These are phyloP conservation scores for Melaleuca alternifolia DNA, from an alignment of 345 rosid genomes.

Conservation along the genomic window DNA sequence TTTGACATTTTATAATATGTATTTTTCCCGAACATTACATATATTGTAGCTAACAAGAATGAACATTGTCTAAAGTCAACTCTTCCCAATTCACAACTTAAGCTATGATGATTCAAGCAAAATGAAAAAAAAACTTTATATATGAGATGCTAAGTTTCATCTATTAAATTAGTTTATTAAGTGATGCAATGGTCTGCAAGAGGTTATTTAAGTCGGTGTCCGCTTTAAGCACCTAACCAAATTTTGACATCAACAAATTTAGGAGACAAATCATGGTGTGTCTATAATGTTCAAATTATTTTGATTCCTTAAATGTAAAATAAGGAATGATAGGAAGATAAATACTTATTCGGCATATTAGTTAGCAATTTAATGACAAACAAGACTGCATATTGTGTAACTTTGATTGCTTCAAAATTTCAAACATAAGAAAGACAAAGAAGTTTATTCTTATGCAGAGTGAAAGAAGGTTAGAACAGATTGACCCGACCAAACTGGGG, in stretches of 20 bases:
- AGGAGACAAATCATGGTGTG: not conserved
- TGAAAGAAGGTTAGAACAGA: not conserved
- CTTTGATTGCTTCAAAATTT: not conserved
- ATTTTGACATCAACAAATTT: not conserved
- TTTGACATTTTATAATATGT: not conserved
- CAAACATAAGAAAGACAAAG: not conserved
- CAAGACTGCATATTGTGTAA: not conserved
- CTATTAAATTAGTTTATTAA: not conserved
- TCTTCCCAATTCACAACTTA: not conserved
- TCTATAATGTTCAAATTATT: not conserved
- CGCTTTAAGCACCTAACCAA: not conserved
- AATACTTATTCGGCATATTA: too few relatives aligned
- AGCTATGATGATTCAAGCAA: not conserved
- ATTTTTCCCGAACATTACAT: not conserved
- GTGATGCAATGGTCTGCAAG: not conserved
- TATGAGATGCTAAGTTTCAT: too few relatives aligned
- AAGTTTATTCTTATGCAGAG: not conserved
- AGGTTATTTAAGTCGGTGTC: not conserved
- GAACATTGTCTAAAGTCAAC: not conserved
- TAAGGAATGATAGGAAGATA: not conserved
- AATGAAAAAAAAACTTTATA: not conserved
- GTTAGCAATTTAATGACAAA: too few relatives aligned
- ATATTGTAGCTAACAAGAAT: not conserved
- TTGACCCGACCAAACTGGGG: not conserved
- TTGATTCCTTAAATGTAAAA: not conserved